phyloP scores from a whole-genome alignment of 2,329 filamentous ascomycete species.

The Tolypocladium inflatum region DNA sequence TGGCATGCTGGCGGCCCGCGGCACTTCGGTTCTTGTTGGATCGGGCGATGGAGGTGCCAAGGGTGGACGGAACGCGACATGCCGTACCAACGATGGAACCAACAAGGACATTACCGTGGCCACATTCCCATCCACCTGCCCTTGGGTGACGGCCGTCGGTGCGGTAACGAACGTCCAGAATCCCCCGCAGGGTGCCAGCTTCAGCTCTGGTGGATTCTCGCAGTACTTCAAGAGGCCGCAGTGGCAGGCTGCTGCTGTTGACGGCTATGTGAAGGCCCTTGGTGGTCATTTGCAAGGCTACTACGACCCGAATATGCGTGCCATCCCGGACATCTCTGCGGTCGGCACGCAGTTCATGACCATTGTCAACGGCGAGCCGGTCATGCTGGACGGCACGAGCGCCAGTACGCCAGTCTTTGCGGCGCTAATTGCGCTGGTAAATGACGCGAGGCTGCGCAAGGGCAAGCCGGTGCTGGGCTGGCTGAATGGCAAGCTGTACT shows the following conservation, averaged over 20 bases:
- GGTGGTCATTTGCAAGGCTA: constrained; percentile 30
- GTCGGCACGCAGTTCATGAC: constrained; percentile 48
- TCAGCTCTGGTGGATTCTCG: constrained; percentile 43
- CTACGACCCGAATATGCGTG: constrained; percentile 36
- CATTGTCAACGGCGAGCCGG: constrained; percentile 16
- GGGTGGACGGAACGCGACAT: constrained; percentile 37
- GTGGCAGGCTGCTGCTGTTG: constrained; percentile 35
- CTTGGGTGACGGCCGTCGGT: constrained; percentile 59
- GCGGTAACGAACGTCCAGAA: constrained; percentile 34
- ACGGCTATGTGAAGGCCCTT: constrained; percentile 29
- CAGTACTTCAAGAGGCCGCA: constrained; percentile 34
- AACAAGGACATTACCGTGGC: constrained; percentile 46
- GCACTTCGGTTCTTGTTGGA: constrained; percentile 39
- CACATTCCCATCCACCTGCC: constrained; percentile 57
- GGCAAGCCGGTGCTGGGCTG: constrained; percentile 43
- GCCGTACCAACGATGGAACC: constrained; percentile 48
- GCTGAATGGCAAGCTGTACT: constrained; percentile 41
- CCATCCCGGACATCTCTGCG: constrained; percentile 40
- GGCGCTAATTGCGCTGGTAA: constrained; percentile 43
- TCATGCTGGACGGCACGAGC: constrained; percentile 32
- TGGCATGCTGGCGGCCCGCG: constrained; percentile 42
- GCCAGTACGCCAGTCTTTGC: constrained; percentile 46
- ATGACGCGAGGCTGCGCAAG: constrained; percentile 39
- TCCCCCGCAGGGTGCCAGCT: constrained; percentile 31
- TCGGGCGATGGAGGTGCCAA: constrained; percentile 42